These are phyloP conservation scores for Corymbia maculata DNA, from an alignment of 345 rosid species.

Conservation along the genomic window DNA sequence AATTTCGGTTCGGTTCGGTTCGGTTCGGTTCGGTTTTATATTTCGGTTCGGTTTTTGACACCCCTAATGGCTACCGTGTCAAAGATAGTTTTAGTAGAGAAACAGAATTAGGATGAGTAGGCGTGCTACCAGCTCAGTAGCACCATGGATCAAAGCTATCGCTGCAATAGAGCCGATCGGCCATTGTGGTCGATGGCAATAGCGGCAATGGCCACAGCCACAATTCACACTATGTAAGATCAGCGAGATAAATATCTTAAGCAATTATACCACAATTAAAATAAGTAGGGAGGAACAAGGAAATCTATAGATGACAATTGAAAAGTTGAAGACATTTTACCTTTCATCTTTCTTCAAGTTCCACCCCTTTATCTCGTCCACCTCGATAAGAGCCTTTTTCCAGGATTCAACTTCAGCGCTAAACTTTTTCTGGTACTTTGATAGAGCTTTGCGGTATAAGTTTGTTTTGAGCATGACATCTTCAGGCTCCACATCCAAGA, in stretches of 20 bases:
- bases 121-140: background rate
- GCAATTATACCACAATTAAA: background rate
- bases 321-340: background rate
- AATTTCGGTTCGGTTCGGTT: no score
- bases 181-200: no score
- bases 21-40: no score
- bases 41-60: no score
- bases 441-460: no score
- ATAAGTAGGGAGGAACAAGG: background rate
- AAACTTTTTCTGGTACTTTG: no score
- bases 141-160: background rate
- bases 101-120: background rate
- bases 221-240: no score
- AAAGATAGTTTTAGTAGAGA: rapidly evolving
- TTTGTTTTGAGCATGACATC: no score
- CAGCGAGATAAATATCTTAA: background rate
- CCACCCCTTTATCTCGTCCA: background rate
- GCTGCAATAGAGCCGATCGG: no score
- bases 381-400: background rate
- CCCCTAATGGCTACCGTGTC: background rate
- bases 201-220: no score
- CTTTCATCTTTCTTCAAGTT: background rate
- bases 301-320: background rate
- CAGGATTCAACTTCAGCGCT: background rate
- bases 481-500: no score